A percentile compares a stretch with the other conserved stretches of the same genome.
Evolutionary conservation across 345 rosid species (phyloP).

Genomic region (Heritiera fomes): DNA sequence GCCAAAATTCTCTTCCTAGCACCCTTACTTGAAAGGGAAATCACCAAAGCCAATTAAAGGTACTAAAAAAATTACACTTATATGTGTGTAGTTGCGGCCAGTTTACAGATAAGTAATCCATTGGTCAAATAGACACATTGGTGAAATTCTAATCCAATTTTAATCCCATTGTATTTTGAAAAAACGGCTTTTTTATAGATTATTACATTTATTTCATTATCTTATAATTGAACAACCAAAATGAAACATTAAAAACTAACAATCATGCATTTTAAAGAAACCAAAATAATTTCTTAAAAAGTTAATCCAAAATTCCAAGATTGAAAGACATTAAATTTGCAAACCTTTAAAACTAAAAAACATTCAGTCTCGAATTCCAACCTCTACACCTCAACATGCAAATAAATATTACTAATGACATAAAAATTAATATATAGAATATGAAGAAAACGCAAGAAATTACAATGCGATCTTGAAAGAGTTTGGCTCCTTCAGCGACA

Average conservation of each 20-base stretch:
- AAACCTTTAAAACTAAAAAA: slow-evolving; percentile 12
- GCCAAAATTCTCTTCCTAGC: neutral
- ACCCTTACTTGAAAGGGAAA: neutral
- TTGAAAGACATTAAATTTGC: neutral
- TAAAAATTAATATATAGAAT: neutral
- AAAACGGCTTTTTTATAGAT: neutral
- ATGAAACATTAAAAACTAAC: neutral
- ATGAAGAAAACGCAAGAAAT: slow-evolving; percentile 16
- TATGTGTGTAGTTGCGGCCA: neutral
- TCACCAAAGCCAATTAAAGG: neutral
- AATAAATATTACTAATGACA: neutral
- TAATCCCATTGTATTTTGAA: neutral
- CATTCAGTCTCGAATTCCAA: neutral
- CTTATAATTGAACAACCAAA: neutral
- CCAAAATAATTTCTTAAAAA: neutral
- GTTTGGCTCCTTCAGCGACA: slow-evolving; percentile 94
- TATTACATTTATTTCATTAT: neutral
- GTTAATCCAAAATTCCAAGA: neutral
- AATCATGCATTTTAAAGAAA: neutral
- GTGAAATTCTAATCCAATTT: neutral
- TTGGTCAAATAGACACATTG: neutral
- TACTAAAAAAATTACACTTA: neutral
- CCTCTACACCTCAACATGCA: neutral
- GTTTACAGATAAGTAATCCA: neutral
- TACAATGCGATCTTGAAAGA: slow-evolving; percentile 94